Base-by-base conservation (phyloP, 257 asterid species). In the Ajuga chamaepitys region DNA sequence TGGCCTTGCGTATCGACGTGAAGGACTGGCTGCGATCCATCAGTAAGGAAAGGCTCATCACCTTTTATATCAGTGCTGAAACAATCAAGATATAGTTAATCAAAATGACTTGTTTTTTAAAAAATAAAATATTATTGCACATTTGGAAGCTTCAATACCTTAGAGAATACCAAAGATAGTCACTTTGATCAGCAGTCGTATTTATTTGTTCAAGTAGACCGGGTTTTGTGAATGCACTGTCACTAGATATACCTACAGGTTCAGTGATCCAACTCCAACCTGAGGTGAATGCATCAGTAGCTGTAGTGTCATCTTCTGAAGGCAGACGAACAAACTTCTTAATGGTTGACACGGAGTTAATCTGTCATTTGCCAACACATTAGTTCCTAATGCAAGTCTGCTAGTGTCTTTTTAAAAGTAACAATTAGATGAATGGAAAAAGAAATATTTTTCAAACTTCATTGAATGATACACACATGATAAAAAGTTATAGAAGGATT, bases 201-300 rank as follows among this genome's bases (percentile, higher is more conserved):
- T 83, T 89, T 73, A 92, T 92, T 78, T 92, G 98, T 60, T 92
- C 98, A 32, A 74, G 56, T 35, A 92, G 66, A 40, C 93, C 97
- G 34, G 5, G 48, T 70, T 75, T 85, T 5, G 74, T 64, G 70
- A 87, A 81, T 25, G 95, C 85, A 40, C 37, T 76, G 16, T 74
- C 42, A 67, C 91, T 89, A 30, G 97, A 80, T 60, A 92, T 92
- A 32, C 98, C 98, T 20, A 85, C 88, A 54, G 96, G 96, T 71
- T 92, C 98, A 25, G 61, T 69, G 26, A 87, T 66, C 89, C 91
- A 89, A 77, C 88, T 87, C 98, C 98, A 92, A 51, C 75, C 76
- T 1, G 93, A 67, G 51, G 52, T 8, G 28, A 78, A 70, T 67
- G 73, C 78, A 21, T 66, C 88, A 48, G 85, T 58, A 34, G 61